Percentiles rank a stretch among this genome's conserved stretches.
Conservation (phyloP, 352 stramenopile species). For the Globisporangium parvum region DNA sequence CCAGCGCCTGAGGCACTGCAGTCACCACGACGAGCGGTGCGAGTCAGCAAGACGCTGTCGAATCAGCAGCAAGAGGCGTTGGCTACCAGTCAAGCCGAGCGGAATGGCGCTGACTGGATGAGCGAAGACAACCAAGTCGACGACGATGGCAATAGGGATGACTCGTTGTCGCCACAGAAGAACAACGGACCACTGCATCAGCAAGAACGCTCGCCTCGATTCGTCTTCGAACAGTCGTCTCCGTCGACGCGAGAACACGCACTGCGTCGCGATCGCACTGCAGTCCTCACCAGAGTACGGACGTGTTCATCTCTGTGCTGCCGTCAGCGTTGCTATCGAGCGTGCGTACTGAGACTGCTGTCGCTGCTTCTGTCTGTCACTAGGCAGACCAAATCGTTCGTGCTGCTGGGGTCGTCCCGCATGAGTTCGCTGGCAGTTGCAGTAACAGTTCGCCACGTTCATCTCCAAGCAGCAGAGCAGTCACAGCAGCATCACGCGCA, state of each 20-base stretch:
- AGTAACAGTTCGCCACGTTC: neutral
- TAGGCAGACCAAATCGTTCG: slow-evolving; percentile 46
- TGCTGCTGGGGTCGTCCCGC: slow-evolving; percentile 24
- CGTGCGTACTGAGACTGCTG: neutral
- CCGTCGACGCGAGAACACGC: slow-evolving; percentile 20
- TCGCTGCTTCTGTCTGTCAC: neutral
- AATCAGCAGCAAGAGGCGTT: slow-evolving; percentile 1
- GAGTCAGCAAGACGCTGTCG: neutral
- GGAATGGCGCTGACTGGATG: too few relatives aligned
- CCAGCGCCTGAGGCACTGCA: slow-evolving; percentile 4
- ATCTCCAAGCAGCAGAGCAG: neutral
- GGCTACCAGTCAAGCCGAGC: too few relatives aligned
- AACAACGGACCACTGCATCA: neutral
- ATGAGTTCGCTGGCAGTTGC: neutral
- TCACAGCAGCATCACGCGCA: neutral
- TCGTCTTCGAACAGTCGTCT: slow-evolving; percentile 3
- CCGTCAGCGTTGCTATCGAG: neutral
- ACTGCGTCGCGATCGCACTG: slow-evolving; percentile 26
- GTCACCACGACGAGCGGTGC: slow-evolving; percentile 1
- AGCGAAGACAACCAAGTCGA: neutral
- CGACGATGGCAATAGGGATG: neutral
- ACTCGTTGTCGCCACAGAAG: neutral
- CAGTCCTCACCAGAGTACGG: slow-evolving; percentile 28
- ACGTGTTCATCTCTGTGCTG: neutral
- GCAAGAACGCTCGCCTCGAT: neutral